These are phyloP conservation scores for Petunia axillaris DNA, from an alignment of 257 asterid species.

Conservation along the genomic window DNA sequence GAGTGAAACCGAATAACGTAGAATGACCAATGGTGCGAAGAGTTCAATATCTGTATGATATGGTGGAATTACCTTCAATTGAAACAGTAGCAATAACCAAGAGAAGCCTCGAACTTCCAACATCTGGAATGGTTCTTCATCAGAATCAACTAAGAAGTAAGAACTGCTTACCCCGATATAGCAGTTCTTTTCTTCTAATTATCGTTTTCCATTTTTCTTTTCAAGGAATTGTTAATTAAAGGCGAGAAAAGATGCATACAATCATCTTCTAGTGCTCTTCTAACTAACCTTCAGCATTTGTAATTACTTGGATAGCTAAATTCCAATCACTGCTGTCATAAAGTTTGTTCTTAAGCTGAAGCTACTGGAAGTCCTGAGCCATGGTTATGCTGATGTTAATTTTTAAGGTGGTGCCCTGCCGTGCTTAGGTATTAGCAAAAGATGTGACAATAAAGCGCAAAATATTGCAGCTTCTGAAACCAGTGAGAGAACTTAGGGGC, in stretches of 20 bases:
- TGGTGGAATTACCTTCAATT: not conserved
- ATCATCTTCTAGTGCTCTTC: not conserved
- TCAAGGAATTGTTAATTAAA: not conserved
- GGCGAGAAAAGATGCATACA: not conserved
- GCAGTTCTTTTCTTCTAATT: not conserved
- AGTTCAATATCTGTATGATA: constrained; percentile 3
- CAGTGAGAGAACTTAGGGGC: constrained; percentile 5
- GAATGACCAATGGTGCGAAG: not conserved
- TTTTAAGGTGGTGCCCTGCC: not conserved
- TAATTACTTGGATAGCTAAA: not conserved
- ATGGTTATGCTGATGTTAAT: not conserved
- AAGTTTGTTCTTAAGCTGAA: not conserved
- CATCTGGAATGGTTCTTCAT: not conserved
- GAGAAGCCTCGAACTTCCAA: not conserved
- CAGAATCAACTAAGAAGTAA: not conserved
- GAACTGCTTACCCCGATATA: not conserved
- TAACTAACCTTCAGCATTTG: not conserved
- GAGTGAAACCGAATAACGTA: constrained; percentile 15
- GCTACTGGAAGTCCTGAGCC: not conserved
- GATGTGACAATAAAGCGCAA: not conserved
- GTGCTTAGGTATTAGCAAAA: not conserved
- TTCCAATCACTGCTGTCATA: not conserved
- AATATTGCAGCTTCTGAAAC: not conserved
- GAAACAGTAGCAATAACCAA: constrained; percentile 2
- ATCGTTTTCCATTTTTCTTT: constrained; percentile 13